These are phyloP conservation scores for Panicum virgatum DNA, from an alignment of 202 grass and related monocot species.

Conservation along the genomic window DNA sequence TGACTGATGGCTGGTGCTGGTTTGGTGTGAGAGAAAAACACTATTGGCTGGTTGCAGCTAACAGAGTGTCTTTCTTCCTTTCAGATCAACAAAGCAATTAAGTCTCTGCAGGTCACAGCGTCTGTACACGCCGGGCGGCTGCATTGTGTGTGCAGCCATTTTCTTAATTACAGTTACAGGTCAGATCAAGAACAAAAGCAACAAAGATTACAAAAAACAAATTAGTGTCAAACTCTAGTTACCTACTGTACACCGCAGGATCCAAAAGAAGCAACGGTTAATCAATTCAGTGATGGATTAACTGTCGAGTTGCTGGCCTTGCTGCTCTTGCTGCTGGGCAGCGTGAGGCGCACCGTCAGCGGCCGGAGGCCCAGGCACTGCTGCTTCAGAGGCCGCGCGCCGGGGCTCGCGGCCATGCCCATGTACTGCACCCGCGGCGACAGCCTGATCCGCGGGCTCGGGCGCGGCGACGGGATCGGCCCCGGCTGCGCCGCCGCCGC, in stretches of 20 bases:
- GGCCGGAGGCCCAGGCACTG: constrained; percentile 9
- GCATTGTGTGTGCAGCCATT: not conserved
- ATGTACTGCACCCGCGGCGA: constrained; percentile 67
- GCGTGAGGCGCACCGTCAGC: constrained; percentile 27
- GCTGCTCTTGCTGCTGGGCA: constrained; percentile 23
- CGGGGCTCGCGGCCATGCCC: constrained; percentile 35
- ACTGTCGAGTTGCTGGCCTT: not conserved
- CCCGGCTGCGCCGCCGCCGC: not conserved
- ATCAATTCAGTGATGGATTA: not conserved
- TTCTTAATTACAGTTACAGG: not conserved
- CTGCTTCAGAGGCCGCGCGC: not conserved
- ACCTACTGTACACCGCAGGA: not conserved
- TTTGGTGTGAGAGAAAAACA: too few species aligned
- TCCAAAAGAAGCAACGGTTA: not conserved
- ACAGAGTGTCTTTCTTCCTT: not conserved
- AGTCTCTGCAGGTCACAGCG: not conserved
- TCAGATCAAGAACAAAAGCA: not conserved
- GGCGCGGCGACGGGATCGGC: constrained; percentile 69
- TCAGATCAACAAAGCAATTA: not conserved
- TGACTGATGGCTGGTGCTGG: too few species aligned
- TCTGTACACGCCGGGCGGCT: not conserved
- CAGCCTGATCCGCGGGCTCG: constrained; percentile 60
- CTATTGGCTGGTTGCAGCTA: too few species aligned
- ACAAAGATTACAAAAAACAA: not conserved
- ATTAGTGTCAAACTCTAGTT: not conserved